Conservation (phyloP, 2,329 filamentous ascomycete genomes). For the Ascocoryne sarcoides region DNA sequence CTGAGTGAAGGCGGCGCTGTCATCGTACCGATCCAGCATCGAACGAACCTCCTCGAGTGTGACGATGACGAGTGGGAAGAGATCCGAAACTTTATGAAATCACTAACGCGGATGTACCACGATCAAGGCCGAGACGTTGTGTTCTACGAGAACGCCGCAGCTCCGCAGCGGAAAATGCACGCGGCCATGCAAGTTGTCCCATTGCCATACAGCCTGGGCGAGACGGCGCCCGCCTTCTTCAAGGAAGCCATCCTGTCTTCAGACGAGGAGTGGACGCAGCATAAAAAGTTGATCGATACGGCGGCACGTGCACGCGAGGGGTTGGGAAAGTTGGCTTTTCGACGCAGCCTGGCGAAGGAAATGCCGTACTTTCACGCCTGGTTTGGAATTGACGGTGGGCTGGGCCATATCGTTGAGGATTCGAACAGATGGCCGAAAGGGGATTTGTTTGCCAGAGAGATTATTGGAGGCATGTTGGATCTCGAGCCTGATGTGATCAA, state of each 20-base stretch:
- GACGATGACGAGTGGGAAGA: constrained; percentile 99
- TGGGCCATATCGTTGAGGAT: constrained; percentile 91
- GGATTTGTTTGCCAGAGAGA: constrained; percentile 85
- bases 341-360: constrained; percentile 77
- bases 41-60: constrained; percentile 86
- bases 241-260: constrained; percentile 81
- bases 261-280: constrained; percentile 93
- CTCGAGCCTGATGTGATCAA: constrained; percentile 74
- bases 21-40: constrained; percentile 82
- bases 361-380: constrained; percentile 98
- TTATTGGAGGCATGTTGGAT: constrained; percentile 88
- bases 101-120: constrained; percentile 86
- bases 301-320: constrained; percentile 54
- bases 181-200: constrained; percentile 81
- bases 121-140: constrained; percentile 85
- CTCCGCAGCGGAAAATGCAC: constrained; percentile 68
- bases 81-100: constrained; percentile 98
- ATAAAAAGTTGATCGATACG: constrained; percentile 91
- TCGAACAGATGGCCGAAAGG: constrained; percentile 76
- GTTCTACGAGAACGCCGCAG: constrained; percentile 95
- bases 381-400: constrained; percentile 85
- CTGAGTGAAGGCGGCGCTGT: constrained; percentile 74
- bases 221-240: constrained; percentile 90
- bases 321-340: constrained; percentile 72
- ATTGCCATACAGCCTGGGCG: constrained; percentile 83